Evolutionary conservation across 352 stramenopile species (phyloP), one percentile per base, ranked within the genome.

Genomic region (Phytopythium aichiense): DNA sequence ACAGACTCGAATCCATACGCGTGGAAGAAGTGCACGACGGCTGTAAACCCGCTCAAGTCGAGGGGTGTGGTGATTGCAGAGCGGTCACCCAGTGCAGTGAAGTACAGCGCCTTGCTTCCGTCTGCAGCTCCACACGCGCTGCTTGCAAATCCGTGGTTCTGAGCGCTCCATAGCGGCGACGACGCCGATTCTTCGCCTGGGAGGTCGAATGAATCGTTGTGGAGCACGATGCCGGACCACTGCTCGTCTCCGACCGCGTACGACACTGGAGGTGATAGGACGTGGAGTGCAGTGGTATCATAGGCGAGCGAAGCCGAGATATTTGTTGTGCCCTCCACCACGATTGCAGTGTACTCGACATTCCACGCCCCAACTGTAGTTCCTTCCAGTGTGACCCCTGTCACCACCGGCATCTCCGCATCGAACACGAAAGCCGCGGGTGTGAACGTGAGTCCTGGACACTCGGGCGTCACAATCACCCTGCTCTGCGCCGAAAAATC

Each of bases 141-240:
- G 55, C 82, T 92, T 0, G 80, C 63, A 57, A 81, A 89, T 22
- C 78, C 82, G 45, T 89, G 80, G n/a, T 63, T 56, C n/a, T 89
- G 72, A 1, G 48, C 37, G 23, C 69, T 74, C 82, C 82, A 92
- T 8, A 89, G 67, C 1, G 74, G 63, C 18, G 76, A 81, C 0
- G 56, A 53, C 1, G 64, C 56, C 3, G 60, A 16, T 1, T 66
- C 55, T 57, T 66, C 63, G 6, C 49, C 37, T 12, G 40, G 49
- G 11, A 61, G 35, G 11, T 90, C 80, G 38, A 92, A 92, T 20
- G 78, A 87, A 48, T 92, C 82, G 33, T 77, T 81, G 25, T 79
- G 59, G 1, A 92, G 49, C 30, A 82, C 58, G 6, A 84, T 69
- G 15, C 82, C 82, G 7, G 62, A 56, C 82, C 82, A 92, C 15